A percentile compares a stretch with the other conserved stretches of the same genome.
Evolutionary conservation across 768 basidiomycete species (phyloP).

Genomic region (Basidioascus undulatus): DNA sequence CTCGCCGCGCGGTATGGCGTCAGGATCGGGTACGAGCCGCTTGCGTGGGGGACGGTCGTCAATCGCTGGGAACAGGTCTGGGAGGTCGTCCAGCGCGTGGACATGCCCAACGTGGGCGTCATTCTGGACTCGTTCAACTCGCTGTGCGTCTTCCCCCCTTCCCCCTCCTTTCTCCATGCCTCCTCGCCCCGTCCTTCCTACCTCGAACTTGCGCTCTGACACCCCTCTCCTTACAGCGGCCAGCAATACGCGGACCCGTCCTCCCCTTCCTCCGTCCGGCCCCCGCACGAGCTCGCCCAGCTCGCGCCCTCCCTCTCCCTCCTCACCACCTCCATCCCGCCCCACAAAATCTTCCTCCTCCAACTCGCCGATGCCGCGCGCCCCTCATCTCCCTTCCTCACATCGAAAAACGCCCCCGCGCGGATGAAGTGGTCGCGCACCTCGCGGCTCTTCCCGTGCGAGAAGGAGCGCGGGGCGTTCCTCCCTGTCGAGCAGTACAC

Average conservation of each 20-base stretch:
- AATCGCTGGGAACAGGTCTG: conserved; percentile 22
- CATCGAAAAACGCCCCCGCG: conserved; percentile 7
- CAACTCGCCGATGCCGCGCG: conserved; percentile 21
- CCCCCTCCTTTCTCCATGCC: conserved; percentile 2
- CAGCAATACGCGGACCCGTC: conserved; percentile 4
- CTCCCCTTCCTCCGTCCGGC: conserved; percentile 3
- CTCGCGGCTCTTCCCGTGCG: conserved; percentile 21
- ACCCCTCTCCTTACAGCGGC: conserved; percentile 2
- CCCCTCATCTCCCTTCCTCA: conserved; percentile 8
- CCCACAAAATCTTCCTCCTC: conserved; percentile 18
- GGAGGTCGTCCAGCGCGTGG: conserved; percentile 18
- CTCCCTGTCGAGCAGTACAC: conserved; percentile 21
- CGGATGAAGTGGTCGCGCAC: conserved; percentile 23
- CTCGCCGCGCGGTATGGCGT: conserved; percentile 16
- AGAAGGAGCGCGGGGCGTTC: conserved; percentile 16
- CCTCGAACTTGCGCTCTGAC: conserved; percentile 11
- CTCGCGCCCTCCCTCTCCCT: conserved; percentile 17
- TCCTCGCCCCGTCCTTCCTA: neutral
- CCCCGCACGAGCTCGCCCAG: conserved; percentile 15
- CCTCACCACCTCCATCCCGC: conserved; percentile 8
- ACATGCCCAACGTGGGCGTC: conserved; percentile 21
- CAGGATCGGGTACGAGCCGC: conserved; percentile 18
- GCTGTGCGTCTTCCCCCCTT: conserved; percentile 21
- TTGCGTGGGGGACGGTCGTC: conserved; percentile 20
- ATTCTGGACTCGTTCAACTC: conserved; percentile 22